Base-by-base conservation (phyloP, 2,329 filamentous ascomycete species). In the Trichoderma pleuroti region DNA sequence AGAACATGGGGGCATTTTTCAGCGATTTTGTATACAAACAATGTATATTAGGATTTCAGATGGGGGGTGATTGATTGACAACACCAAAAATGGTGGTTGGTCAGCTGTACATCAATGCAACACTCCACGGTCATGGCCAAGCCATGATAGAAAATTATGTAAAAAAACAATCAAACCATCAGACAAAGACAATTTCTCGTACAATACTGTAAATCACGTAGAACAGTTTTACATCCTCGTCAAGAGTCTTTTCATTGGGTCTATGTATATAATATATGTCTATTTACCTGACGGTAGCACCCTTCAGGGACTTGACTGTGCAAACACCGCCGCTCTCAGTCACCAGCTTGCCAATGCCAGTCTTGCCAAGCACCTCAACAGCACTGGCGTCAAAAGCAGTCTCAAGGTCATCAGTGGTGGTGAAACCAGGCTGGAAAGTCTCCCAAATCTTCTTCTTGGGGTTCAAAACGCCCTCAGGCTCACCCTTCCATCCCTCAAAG, bases 391-490 rank as follows among this genome's bases (percentile, higher is more conserved):
- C 92, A 79, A 98, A 99, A 0, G 87, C 94, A 42, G 97, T 95
- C 82, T 94, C 92, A 65, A 95, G 85, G 60, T 81, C 82, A 9
- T 91, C 91, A 1, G 92, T 97, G 9, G 95, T 99, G 34, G 93
- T 97, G 84, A 98, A 98, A 0, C 95, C 96, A 1, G 94, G 94
- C 86, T 98, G 95, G 83, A 97, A 93, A 11, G 88, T 93, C 86
- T 99, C 96, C 94, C 95, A 98, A 72, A 98, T 86, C 90, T 98
- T 98, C 90, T 98, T 99, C 91, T 99, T 99, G 71, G 96, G 96
- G 87, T 98, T 99, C 71, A 99, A 87, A 65, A 95, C 89, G 73
- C 91, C 91, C 87, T 99, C 96, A 0, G 96, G 94, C 85, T 97
- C 92, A 72, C 93, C 94, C 81, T 93, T 87, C 91, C 93, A 99